Percentiles rank a stretch among this genome's conserved stretches.
phyloP scores from a whole-genome alignment of 306 rosid species.

The Adenanthera pavonina region DNA sequence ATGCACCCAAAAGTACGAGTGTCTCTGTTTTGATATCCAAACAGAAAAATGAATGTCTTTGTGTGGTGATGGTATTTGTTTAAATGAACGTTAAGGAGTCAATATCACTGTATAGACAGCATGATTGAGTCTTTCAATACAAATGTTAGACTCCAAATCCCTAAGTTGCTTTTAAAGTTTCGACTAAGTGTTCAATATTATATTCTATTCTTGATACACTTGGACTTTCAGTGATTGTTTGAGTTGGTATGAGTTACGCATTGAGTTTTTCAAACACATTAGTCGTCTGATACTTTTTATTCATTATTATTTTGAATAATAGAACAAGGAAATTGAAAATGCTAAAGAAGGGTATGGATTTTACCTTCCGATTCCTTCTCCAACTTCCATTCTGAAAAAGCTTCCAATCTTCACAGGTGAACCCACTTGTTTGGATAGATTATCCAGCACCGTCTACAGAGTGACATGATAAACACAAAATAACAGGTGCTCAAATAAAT shows the following conservation, averaged over 20 bases:
- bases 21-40: too few species aligned
- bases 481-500: conserved; percentile 25
- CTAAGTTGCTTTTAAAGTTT: background rate
- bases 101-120: too few species aligned
- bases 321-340: conserved; percentile 14
- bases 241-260: too few species aligned
- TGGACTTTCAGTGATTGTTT: too few species aligned
- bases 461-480: conserved; percentile 34
- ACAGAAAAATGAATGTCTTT: too few species aligned
- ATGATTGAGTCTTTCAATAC: background rate
- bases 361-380: conserved; percentile 91
- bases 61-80: too few species aligned
- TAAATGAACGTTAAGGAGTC: too few species aligned
- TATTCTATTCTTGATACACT: too few species aligned
- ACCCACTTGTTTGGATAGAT: conserved; percentile 84
- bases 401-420: conserved; percentile 75
- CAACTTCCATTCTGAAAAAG: conserved; percentile 93
- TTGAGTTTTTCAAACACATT: too few species aligned
- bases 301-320: background rate
- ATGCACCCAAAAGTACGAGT: background rate
- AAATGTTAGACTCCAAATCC: background rate
- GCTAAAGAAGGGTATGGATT: conserved; percentile 23
- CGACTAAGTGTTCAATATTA: too few species aligned
- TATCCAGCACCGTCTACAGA: conserved; percentile 67
- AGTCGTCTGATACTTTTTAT: too few species aligned